Evolutionary conservation across 306 rosid genomes (phyloP).

Genomic region (Benincasa hispida): DNA sequence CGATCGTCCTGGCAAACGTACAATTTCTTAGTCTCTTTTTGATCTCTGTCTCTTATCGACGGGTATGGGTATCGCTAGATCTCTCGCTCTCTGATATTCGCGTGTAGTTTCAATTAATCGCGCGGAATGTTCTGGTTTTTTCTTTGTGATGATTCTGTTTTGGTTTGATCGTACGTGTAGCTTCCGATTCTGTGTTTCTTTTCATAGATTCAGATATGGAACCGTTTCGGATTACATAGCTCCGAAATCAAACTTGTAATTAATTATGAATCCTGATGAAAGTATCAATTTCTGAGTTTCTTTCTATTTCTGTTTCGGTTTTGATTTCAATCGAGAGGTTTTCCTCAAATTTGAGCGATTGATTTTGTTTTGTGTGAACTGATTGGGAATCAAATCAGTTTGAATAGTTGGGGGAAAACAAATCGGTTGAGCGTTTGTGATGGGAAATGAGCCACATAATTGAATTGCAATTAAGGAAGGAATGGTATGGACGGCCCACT

Average conservation of each 20-base stretch:
- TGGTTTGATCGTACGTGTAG: constrained; percentile 16
- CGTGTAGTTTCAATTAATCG: not conserved
- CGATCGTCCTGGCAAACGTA: constrained; percentile 35
- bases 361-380: not conserved
- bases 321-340: not conserved
- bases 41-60: not conserved
- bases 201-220: not conserved
- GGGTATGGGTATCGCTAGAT: no score
- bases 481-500: not conserved
- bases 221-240: constrained; percentile 26
- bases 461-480: not conserved
- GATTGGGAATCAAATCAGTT: not conserved
- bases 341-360: not conserved
- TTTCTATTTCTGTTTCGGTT: not conserved
- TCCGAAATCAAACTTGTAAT: not conserved
- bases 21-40: constrained; percentile 9
- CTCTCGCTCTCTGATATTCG: not conserved
- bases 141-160: not conserved
- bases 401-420: not conserved
- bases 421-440: not conserved
- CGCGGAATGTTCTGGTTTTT: not conserved
- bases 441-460: not conserved
- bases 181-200: constrained; percentile 17
- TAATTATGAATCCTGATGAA: not conserved
- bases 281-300: not conserved